Percentiles rank a stretch among this genome's conserved stretches.
phyloP scores from a whole-genome alignment of 2,329 filamentous ascomycete species.

The Alternaria sp. region DNA sequence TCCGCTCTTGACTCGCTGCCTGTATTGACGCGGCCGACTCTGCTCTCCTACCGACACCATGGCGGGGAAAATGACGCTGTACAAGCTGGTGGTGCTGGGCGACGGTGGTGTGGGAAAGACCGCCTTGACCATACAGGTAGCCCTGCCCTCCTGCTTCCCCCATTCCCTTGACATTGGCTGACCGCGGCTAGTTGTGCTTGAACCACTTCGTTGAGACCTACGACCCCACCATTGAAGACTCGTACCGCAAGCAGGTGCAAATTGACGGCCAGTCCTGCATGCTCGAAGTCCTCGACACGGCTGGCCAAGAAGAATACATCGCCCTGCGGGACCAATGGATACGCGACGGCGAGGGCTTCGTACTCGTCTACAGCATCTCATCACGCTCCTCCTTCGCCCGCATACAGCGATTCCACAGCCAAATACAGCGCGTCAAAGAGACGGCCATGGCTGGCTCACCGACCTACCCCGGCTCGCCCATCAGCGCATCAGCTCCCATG shows the following conservation, averaged over 20 bases:
- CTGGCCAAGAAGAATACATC: constrained; percentile 98
- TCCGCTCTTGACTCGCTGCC: constrained; percentile 2
- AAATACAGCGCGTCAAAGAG: constrained; percentile 97
- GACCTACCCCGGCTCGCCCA: constrained; percentile 76
- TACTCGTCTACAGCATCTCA: constrained; percentile 97
- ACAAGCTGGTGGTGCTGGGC: constrained; percentile 94
- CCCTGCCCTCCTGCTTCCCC: constrained; percentile 39
- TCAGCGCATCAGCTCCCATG: constrained; percentile 56
- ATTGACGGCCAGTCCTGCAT: constrained; percentile 96
- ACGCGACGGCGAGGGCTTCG: constrained; percentile 94
- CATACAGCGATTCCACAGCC: constrained; percentile 94
- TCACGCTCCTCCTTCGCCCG: constrained; percentile 93
- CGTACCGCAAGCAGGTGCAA: constrained; percentile 73
- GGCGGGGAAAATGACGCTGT: constrained; percentile 93
- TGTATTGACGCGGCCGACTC: constrained; percentile 1
- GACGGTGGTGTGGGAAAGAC: constrained; percentile 96
- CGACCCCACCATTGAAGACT: constrained; percentile 72
- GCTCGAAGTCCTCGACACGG: constrained; percentile 96
- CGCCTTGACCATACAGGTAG: constrained; percentile 86
- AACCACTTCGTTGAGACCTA: constrained; percentile 98
- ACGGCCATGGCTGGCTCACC: constrained; percentile 75
- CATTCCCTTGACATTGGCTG: constrained; percentile 11
- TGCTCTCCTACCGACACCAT: constrained; percentile 57
- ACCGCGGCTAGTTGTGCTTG: constrained; percentile 75
- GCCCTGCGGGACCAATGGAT: constrained; percentile 98